These are phyloP conservation scores for Talaromyces sp. DNA, from an alignment of 2,329 filamentous ascomycete species.

Conservation along the genomic window DNA sequence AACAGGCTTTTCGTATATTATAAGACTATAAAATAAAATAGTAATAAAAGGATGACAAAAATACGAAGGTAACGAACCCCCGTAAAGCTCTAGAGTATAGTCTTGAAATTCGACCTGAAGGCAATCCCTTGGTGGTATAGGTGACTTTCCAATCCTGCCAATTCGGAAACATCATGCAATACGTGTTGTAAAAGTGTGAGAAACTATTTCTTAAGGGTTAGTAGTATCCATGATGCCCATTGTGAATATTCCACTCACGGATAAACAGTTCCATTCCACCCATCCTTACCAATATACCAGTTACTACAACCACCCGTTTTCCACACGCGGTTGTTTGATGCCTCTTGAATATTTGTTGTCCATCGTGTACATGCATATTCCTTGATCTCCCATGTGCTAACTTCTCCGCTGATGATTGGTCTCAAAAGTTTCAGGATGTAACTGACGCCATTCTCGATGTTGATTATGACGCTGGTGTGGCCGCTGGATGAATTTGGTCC, in stretches of 20 bases:
- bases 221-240: not conserved
- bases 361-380: constrained; percentile 44
- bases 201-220: not conserved
- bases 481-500: constrained; percentile 61
- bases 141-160: not conserved
- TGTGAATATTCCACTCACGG: constrained; percentile 32
- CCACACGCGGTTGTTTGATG: constrained; percentile 46
- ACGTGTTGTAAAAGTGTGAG: not conserved
- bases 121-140: not conserved
- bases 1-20: not conserved
- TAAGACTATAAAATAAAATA: not conserved
- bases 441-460: constrained; percentile 57
- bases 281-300: constrained; percentile 46
- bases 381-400: constrained; percentile 45
- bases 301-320: constrained; percentile 39
- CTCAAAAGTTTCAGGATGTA: constrained; percentile 56
- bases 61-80: not conserved
- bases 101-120: not conserved
- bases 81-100: not conserved
- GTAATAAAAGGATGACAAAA: not conserved
- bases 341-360: constrained; percentile 43
- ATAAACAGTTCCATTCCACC: constrained; percentile 48
- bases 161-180: not conserved
- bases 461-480: constrained; percentile 56
- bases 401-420: constrained; percentile 47